Conservation (phyloP, 2,329 filamentous ascomycete species). For the Emericellopsis cladophorae region DNA sequence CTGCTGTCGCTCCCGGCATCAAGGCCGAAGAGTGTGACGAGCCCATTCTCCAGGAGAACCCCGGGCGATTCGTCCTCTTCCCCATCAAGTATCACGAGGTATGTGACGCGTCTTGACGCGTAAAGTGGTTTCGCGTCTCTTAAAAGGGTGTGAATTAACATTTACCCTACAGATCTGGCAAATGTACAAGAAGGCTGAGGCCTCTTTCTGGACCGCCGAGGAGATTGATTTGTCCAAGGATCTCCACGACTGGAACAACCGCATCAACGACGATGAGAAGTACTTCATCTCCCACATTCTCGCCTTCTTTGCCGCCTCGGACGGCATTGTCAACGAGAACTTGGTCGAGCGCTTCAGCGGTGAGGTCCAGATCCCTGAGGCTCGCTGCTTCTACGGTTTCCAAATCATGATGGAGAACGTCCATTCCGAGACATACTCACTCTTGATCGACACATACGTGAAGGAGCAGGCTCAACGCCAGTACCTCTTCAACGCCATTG, state of each 20-base stretch:
- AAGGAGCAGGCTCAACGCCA: constrained; percentile 90
- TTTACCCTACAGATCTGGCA: constrained; percentile 71
- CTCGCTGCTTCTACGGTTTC: constrained; percentile 99
- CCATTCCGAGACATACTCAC: constrained; percentile 98
- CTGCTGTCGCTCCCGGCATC: constrained; percentile 33
- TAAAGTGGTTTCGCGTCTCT: constrained; percentile 39
- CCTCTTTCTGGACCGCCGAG: constrained; percentile 99
- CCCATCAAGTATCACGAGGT: constrained; percentile 99
- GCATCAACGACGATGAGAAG: constrained; percentile 88
- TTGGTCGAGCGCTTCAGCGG: constrained; percentile 93
- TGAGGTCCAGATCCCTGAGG: constrained; percentile 95
- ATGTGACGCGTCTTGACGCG: constrained; percentile 53
- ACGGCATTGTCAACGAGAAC: constrained; percentile 99
- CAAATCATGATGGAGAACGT: constrained; percentile 99
- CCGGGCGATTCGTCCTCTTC: constrained; percentile 92
- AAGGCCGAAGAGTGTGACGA: constrained; percentile 67
- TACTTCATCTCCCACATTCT: constrained; percentile 98
- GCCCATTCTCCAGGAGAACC: constrained; percentile 90
- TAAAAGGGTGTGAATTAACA: constrained; percentile 22
- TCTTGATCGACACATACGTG: constrained; percentile 98
- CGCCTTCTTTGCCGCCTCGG: constrained; percentile 96
- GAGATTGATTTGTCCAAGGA: constrained; percentile 99
- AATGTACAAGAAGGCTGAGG: constrained; percentile 99
- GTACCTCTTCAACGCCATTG: constrained; percentile 96
- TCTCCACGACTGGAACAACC: constrained; percentile 98